phyloP scores from a whole-genome alignment of 2,329 filamentous ascomycete genomes.

The Cladobotryum mycophilum region DNA sequence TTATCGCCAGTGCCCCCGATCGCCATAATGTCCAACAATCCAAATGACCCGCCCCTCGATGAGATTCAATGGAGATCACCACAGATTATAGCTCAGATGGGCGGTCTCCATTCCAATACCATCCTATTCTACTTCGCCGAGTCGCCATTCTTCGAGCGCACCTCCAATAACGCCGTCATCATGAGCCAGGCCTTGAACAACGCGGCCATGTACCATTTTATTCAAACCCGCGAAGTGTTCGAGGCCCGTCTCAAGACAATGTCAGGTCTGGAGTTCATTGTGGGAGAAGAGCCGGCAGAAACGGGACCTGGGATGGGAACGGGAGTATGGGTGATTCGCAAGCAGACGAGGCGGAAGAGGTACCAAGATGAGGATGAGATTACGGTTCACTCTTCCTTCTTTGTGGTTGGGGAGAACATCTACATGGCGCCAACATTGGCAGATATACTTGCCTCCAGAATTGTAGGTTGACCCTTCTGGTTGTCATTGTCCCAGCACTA shows the following conservation, averaged over 20 bases:
- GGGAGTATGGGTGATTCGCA: slow-evolving; percentile 64
- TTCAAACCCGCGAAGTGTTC: slow-evolving; percentile 57
- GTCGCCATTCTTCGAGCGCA: slow-evolving; percentile 62
- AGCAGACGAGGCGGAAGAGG: slow-evolving; percentile 57
- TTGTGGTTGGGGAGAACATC: slow-evolving; percentile 59
- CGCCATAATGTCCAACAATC: slow-evolving; percentile 15
- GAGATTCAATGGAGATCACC: slow-evolving; percentile 62
- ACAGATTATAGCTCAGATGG: slow-evolving; percentile 41
- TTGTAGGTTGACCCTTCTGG: slow-evolving; percentile 36
- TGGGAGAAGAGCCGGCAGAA: slow-evolving; percentile 59
- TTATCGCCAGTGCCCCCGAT: not conserved
- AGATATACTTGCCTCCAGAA: slow-evolving; percentile 52
- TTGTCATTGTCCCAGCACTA: not conserved
- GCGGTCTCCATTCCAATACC: slow-evolving; percentile 57
- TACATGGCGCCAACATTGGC: slow-evolving; percentile 59
- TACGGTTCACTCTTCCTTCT: slow-evolving; percentile 54
- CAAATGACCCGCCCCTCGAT: slow-evolving; percentile 51
- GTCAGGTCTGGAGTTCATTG: slow-evolving; percentile 61
- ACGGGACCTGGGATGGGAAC: slow-evolving; percentile 58
- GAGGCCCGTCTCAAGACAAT: slow-evolving; percentile 57
- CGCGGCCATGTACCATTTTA: slow-evolving; percentile 48
- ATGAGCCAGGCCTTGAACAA: slow-evolving; percentile 58
- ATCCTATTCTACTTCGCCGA: slow-evolving; percentile 62
- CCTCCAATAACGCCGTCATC: slow-evolving; percentile 61
- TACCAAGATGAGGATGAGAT: slow-evolving; percentile 52